Evolutionary conservation across 164 flowering plant species (phyloP).

Genomic region (Sedum album): DNA sequence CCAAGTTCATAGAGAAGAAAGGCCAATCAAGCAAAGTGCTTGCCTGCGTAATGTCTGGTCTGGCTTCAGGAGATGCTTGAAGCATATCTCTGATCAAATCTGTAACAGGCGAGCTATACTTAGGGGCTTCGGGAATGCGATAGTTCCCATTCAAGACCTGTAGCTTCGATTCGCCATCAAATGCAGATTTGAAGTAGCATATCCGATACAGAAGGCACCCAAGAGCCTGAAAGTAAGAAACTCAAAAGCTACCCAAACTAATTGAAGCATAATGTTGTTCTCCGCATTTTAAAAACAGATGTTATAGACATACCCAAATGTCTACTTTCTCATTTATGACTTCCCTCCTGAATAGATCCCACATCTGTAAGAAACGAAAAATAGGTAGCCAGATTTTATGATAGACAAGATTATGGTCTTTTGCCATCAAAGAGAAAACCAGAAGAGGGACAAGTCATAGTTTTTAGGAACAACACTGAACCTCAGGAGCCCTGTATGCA

Average conservation of each 20-base stretch:
- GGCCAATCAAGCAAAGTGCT: constrained; percentile 98
- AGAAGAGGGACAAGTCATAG: not conserved
- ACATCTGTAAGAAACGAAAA: constrained; percentile 57
- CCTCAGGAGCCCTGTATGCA: constrained; percentile 99
- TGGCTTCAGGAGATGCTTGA: constrained; percentile 70
- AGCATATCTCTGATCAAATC: constrained; percentile 89
- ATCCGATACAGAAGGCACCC: constrained; percentile 92
- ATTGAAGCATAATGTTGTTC: not conserved
- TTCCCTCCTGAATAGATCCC: constrained; percentile 90
- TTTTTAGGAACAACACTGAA: constrained; percentile 17
- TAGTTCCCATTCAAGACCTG: constrained; percentile 94
- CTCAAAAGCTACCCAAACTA: not conserved
- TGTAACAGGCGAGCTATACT: constrained; percentile 51
- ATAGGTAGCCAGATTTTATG: constrained; percentile 13
- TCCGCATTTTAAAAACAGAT: not conserved
- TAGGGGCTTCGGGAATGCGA: constrained; percentile 88
- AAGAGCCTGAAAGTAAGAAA: constrained; percentile 58
- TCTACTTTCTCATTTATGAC: constrained; percentile 93
- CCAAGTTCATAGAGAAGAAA: constrained; percentile 88
- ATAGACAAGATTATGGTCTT: constrained; percentile 9
- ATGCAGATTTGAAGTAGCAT: constrained; percentile 88
- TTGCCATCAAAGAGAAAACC: not conserved
- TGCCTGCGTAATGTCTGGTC: constrained; percentile 99
- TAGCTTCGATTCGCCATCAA: constrained; percentile 98
- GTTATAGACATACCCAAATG: constrained; percentile 75